Conservation (phyloP, 1,284 basidiomycete species). For the Apiotrichum mycotoxinovorans region DNA sequence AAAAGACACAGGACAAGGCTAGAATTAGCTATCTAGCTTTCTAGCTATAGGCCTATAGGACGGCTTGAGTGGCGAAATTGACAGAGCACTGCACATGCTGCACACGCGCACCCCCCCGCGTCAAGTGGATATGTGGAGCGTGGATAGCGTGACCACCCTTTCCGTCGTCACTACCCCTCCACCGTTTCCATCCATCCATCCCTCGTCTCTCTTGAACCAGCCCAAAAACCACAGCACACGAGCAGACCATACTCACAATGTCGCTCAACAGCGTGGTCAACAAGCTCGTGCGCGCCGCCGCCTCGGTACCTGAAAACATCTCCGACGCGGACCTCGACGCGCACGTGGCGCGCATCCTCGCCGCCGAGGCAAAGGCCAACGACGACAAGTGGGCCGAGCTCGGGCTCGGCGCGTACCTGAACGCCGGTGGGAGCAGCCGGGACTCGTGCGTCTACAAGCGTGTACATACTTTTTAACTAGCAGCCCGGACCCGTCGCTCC, state of each 20-base stretch:
- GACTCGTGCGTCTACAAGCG: conserved; percentile 66
- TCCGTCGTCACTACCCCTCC: too few relatives aligned
- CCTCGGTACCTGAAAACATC: conserved; percentile 61
- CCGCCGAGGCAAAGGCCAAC: conserved; percentile 84
- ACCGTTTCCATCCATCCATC: too few relatives aligned
- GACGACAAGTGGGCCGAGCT: conserved; percentile 57
- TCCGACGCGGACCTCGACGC: conserved; percentile 80
- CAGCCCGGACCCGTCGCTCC: conserved; percentile 54
- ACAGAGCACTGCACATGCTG: too few relatives aligned
- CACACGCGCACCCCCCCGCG: too few relatives aligned
- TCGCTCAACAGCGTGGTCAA: conserved; percentile 78
- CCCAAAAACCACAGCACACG: neutral
- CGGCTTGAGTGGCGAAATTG: too few relatives aligned
- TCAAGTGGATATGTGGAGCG: too few relatives aligned
- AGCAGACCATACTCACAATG: neutral
- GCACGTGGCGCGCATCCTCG: conserved; percentile 80
- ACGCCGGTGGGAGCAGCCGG: conserved; percentile 40
- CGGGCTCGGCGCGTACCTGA: conserved; percentile 44
- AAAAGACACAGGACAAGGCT: too few relatives aligned
- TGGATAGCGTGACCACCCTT: too few relatives aligned
- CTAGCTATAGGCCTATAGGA: too few relatives aligned
- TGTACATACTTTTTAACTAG: too few relatives aligned
- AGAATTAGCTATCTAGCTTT: too few relatives aligned
- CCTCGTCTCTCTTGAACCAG: too few relatives aligned
- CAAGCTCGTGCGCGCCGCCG: conserved; percentile 73